Percentiles rank a stretch among this genome's conserved stretches.
These are phyloP conservation scores for Candida sanyaensis DNA, from an alignment of 1,139 yeast genomes.

Conservation along the genomic window DNA sequence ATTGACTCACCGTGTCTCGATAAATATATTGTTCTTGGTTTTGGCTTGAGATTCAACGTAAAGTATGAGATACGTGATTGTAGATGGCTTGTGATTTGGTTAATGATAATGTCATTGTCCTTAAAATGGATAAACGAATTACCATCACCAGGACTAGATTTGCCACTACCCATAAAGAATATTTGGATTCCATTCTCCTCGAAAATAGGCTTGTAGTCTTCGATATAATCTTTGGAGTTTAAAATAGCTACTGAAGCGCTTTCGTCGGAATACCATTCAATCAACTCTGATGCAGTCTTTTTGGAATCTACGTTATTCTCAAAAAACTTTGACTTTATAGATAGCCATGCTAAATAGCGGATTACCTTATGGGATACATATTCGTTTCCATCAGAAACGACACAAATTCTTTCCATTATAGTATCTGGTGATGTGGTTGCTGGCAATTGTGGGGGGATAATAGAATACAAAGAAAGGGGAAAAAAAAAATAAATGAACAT, in stretches of 20 bases:
- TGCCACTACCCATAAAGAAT: conserved; percentile 83
- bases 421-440: neutral
- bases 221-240: conserved; percentile 82
- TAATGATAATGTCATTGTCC: conserved; percentile 63
- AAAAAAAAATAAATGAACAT: neutral
- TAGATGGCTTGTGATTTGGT: conserved; percentile 82
- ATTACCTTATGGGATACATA: conserved; percentile 82
- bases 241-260: conserved; percentile 88
- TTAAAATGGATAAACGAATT: conserved; percentile 1
- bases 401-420: conserved; percentile 53
- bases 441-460: neutral
- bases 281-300: conserved; percentile 75
- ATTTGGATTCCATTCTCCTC: conserved; percentile 73
- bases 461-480: neutral
- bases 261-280: conserved; percentile 81
- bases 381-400: conserved; percentile 68
- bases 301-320: conserved; percentile 24
- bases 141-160: conserved; percentile 50
- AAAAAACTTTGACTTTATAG: conserved; percentile 83
- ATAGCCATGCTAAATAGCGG: conserved; percentile 88
- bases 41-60: conserved; percentile 92
- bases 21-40: conserved; percentile 88
- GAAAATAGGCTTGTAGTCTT: conserved; percentile 70
- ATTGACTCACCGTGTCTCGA: conserved; percentile 95
- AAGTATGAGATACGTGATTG: conserved; percentile 94